Evolutionary conservation across 169 alveolate genomes (phyloP).

Genomic region (Eimeria zaria): DNA sequence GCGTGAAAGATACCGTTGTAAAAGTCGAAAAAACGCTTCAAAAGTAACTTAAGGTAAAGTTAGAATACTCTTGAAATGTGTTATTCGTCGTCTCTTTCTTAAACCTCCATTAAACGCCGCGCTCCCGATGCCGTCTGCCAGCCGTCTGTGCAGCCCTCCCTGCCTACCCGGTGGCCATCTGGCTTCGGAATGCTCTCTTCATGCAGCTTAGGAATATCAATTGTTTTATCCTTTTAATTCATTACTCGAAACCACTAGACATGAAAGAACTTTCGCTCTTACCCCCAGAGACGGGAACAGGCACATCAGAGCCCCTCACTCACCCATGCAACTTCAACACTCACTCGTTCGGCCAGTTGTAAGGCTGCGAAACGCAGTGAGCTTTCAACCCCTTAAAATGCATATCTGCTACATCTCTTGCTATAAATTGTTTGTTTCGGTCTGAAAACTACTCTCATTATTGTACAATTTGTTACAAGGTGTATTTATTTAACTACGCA

Average conservation of each 20-base stretch:
- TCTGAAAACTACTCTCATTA: not conserved
- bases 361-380: not conserved
- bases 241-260: not conserved
- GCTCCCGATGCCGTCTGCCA: conserved; percentile 42
- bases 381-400: not conserved
- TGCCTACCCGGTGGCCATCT: conserved; percentile 25
- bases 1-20: not conserved
- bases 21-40: not conserved
- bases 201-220: not conserved
- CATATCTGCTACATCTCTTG: not conserved
- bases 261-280: conserved; percentile 4
- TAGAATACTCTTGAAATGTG: not conserved
- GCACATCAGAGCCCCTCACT: conserved; percentile 25
- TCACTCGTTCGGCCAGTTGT: not conserved
- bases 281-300: conserved; percentile 29
- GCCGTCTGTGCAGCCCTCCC: conserved; percentile 53
- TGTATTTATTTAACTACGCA: not conserved
- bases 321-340: not conserved
- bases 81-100: not conserved
- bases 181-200: conserved; percentile 17
- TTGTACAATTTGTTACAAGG: not conserved
- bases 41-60: not conserved
- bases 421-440: not conserved
- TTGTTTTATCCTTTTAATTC: not conserved
- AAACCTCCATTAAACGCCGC: not conserved